phyloP scores from a whole-genome alignment of 2,329 filamentous ascomycete genomes.

The Diaporthe aspalathi region DNA sequence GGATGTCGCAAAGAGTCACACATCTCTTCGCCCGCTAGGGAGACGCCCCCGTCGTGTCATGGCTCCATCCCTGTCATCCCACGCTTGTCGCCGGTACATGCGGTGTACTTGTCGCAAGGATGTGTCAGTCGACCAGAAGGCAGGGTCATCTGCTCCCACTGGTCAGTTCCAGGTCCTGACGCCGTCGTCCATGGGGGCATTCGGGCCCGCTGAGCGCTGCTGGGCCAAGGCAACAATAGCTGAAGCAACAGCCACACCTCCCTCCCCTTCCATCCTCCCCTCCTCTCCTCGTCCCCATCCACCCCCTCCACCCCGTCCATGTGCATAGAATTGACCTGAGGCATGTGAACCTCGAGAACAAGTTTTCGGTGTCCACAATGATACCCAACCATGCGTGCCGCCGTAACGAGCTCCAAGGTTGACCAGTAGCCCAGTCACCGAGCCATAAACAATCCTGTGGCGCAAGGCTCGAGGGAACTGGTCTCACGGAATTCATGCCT shows the following conservation, averaged over 20 bases:
- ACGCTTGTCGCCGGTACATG: conserved; percentile 18
- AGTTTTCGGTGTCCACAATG: conserved; percentile 21
- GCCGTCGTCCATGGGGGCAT: neutral
- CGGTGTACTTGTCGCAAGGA: conserved; percentile 31
- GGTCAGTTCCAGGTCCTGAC: neutral
- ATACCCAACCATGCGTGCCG: conserved; percentile 14
- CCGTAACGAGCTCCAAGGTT: conserved; percentile 1
- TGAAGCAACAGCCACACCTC: neutral
- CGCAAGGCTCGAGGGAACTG: neutral
- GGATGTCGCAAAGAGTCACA: conserved; percentile 39
- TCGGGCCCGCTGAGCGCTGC: neutral
- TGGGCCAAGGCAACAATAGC: conserved; percentile 29
- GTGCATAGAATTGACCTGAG: conserved; percentile 4
- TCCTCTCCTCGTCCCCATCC: no score
- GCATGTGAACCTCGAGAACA: conserved; percentile 21
- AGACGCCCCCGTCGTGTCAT: conserved; percentile 32
- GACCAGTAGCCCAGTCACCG: neutral
- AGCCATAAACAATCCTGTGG: neutral
- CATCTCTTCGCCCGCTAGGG: conserved; percentile 9
- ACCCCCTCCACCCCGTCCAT: no score
- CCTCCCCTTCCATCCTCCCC: neutral
- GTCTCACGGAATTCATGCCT: neutral
- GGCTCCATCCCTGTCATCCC: conserved; percentile 27
- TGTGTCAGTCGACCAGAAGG: conserved; percentile 30
- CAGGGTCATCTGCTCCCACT: conserved; percentile 34